Evolutionary conservation across 1,284 basidiomycete species (phyloP).

Genomic region (Boletus sp.): DNA sequence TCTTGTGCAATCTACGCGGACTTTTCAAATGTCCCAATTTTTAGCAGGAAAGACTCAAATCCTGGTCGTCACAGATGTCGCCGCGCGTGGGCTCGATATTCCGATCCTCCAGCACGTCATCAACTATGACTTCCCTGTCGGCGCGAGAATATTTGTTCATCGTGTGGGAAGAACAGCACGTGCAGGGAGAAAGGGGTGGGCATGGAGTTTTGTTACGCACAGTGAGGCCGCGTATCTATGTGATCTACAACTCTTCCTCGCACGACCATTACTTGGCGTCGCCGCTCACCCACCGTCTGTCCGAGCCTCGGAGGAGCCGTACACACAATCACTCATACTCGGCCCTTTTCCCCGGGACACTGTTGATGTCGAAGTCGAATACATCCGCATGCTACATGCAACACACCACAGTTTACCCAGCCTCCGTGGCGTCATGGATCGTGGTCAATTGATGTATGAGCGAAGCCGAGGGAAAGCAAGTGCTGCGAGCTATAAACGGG

Average conservation of each 20-base stretch:
- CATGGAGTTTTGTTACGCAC: slow-evolving; percentile 90
- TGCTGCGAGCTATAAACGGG: slow-evolving; percentile 80
- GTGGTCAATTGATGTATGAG: slow-evolving; percentile 94
- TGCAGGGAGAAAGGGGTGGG: slow-evolving; percentile 93
- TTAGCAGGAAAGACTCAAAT: slow-evolving; percentile 80
- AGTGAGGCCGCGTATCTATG: slow-evolving; percentile 88
- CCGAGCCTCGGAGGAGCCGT: slow-evolving; percentile 53
- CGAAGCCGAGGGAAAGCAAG: slow-evolving; percentile 90
- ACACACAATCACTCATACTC: slow-evolving; percentile 71
- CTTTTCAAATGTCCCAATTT: slow-evolving; percentile 91
- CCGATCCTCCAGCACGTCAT: slow-evolving; percentile 94
- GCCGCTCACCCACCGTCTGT: slow-evolving; percentile 25
- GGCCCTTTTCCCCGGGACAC: slow-evolving; percentile 82
- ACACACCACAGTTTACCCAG: slow-evolving; percentile 66
- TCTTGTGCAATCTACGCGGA: slow-evolving; percentile 90
- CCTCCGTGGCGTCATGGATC: slow-evolving; percentile 85
- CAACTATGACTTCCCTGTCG: slow-evolving; percentile 97
- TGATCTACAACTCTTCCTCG: slow-evolving; percentile 95
- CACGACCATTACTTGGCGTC: slow-evolving; percentile 68
- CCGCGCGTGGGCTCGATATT: slow-evolving; percentile 95
- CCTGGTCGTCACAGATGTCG: slow-evolving; percentile 97
- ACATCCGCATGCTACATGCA: slow-evolving; percentile 68
- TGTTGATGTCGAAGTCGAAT: slow-evolving; percentile 85
- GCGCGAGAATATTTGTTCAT: slow-evolving; percentile 93
- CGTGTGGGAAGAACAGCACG: slow-evolving; percentile 96